Evolutionary conservation across 2,329 filamentous ascomycete genomes (phyloP), one percentile per base, ranked within the genome.

Genomic region (Dactylellina sp.): DNA sequence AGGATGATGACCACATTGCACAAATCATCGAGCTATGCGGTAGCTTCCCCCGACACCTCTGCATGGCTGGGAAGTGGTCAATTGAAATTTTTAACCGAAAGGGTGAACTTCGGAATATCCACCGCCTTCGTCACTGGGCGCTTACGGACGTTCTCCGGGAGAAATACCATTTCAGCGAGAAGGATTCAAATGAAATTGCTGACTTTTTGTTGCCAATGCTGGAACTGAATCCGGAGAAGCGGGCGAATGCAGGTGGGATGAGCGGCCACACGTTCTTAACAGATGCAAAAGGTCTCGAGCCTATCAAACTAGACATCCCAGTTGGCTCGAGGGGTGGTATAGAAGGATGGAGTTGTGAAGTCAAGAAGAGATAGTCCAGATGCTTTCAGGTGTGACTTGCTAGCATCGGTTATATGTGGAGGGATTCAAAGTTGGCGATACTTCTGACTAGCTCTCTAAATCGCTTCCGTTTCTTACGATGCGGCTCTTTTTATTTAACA

Each of bases 71-170:
- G 57, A 97, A 97, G 82, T 98, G 95, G 95, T 93, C 90, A 12
- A 94, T 97, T 81, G 95, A 98, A 81, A 99, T 99, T 76, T 99
- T 99, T 85, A 98, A 97, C 81, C 89, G 95, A 77, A 96, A 97
- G 82, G 95, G 95, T 78, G 95, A 99, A 81, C 87, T 99, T 39
- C 91, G 95, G 70, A 98, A 99, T 83, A 99, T 99, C 79, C 95
- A 98, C 82, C 88, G 95, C 47, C 86, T 99, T 76, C 91, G 95
- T 59, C 94, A 98, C 82, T 99, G 95, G 95, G 93, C 93, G 0
- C 84, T 99, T 4, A 88, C 93, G 0, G 94, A 98, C 79, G 95
- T 99, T 0, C 85, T 99, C 32, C 88, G 90, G 74, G 95, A 99
- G 82, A 99, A 99, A 81, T 99, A 99, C 80, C 95, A 98, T 81